Conservation (phyloP, 2,329 filamentous ascomycete species). For the Claviceps africana region DNA sequence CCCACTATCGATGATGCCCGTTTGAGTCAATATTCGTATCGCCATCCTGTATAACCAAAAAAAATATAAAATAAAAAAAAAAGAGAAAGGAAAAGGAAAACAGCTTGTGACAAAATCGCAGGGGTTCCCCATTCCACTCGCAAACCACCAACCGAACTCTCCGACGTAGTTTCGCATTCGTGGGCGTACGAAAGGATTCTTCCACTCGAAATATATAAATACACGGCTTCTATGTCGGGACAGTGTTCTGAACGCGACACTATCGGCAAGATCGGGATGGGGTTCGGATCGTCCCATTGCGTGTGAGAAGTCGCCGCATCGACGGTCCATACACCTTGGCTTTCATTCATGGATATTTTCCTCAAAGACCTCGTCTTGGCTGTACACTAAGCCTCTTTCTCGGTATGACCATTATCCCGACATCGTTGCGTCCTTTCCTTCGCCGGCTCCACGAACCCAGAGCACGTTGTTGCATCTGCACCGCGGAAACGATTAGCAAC, state of each 20-base stretch:
- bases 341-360: background rate
- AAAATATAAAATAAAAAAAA: too few relatives aligned
- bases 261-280: background rate
- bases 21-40: background rate
- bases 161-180: background rate
- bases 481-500: conserved; percentile 1
- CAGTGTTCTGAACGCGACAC: background rate
- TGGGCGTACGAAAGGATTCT: background rate
- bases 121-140: background rate
- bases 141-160: background rate
- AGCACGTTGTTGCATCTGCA: conserved; percentile 89
- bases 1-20: background rate
- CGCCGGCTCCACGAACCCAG: conserved; percentile 51
- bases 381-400: background rate
- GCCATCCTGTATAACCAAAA: background rate
- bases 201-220: background rate
- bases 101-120: background rate
- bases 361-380: background rate
- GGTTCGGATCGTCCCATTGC: background rate
- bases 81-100: too few relatives aligned
- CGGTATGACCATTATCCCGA: conserved; percentile 1
- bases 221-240: background rate
- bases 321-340: background rate
- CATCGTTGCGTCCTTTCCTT: conserved; percentile 6
- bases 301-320: background rate